Evolutionary conservation across 163 green algal species (phyloP).

Genomic region (Scenedesmus sp.): DNA sequence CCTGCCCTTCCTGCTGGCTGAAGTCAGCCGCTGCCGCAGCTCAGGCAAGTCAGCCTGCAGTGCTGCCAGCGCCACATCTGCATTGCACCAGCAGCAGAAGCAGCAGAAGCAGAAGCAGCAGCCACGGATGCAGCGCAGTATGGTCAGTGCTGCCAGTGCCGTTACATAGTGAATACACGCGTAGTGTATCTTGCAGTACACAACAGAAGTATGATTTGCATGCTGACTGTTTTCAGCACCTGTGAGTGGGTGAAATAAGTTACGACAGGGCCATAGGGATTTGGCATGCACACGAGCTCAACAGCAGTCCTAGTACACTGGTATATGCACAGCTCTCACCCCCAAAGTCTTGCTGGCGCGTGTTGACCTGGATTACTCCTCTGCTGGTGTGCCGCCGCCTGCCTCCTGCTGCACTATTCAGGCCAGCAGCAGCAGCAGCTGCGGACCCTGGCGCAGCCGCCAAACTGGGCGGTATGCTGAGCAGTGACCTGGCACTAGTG

Average conservation of each 20-base stretch:
- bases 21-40: neutral
- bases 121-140: neutral
- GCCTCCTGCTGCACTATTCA: neutral
- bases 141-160: no score
- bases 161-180: no score
- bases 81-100: neutral
- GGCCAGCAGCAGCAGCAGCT: conserved; percentile 13
- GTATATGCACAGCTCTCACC: neutral
- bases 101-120: neutral
- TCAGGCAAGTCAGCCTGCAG: neutral
- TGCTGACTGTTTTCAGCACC: no score
- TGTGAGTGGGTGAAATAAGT: no score
- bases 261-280: no score
- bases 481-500: conserved; percentile 9
- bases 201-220: no score
- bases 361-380: conserved; percentile 32
- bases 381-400: neutral
- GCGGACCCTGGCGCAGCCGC: neutral
- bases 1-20: conserved; percentile 26
- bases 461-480: neutral
- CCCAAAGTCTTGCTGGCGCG: neutral
- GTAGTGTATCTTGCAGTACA: no score
- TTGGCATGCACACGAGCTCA: neutral
- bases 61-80: neutral
- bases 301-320: neutral